Conservation (phyloP, 306 rosid genomes). For the Quercus parvula region DNA sequence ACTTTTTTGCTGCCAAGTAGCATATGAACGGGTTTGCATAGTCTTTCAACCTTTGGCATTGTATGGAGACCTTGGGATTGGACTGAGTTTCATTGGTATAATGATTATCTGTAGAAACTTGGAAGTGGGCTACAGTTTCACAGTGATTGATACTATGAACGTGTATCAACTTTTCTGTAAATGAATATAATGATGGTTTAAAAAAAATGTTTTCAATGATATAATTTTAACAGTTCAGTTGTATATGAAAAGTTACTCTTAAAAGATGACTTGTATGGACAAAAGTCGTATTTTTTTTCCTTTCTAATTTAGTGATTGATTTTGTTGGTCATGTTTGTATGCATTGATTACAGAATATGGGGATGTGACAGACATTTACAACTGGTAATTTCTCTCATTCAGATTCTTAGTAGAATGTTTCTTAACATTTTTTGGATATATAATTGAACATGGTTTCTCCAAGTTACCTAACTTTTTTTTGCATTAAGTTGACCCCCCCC, state of each 20-base stretch:
- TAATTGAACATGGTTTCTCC: background rate
- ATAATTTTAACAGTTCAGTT: background rate
- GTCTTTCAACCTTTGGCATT: too few relatives aligned
- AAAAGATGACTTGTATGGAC: background rate
- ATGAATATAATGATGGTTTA: background rate
- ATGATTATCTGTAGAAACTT: background rate
- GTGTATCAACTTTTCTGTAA: background rate
- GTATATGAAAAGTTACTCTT: background rate
- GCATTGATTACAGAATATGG: slow-evolving; percentile 70
- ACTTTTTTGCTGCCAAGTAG: too few relatives aligned
- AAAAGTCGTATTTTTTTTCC: background rate
- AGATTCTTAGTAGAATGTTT: slow-evolving; percentile 6
- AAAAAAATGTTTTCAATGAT: background rate
- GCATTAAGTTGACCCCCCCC: background rate
- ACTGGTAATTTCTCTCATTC: slow-evolving; percentile 57
- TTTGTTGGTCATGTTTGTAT: slow-evolving; percentile 11
- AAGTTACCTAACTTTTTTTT: background rate
- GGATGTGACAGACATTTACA: slow-evolving; percentile 88
- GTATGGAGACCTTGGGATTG: too few relatives aligned
- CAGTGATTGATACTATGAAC: background rate
- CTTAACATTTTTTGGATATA: background rate
- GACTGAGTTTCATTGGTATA: too few relatives aligned
- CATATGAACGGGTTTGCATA: too few relatives aligned
- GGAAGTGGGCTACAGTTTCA: background rate
- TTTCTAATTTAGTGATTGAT: slow-evolving; percentile 3